Percentiles rank a stretch among this genome's conserved stretches.
Conservation (phyloP, 768 basidiomycete genomes). For the Mycena latifolia region DNA sequence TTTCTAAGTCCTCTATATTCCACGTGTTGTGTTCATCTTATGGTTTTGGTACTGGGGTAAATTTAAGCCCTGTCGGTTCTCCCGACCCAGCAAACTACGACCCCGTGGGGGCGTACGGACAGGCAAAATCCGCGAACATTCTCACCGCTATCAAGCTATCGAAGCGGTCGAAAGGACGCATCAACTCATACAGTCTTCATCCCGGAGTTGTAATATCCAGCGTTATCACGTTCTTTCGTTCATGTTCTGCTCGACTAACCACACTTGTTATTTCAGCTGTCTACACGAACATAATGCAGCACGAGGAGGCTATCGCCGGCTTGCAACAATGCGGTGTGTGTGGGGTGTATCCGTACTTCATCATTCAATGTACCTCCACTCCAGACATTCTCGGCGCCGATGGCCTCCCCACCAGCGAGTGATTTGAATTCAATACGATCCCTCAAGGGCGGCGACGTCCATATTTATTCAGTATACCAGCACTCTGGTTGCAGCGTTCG, state of each 20-base stretch:
- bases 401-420: too few relatives aligned
- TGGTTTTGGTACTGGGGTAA: not conserved
- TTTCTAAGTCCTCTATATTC: not conserved
- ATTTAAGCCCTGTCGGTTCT: not conserved
- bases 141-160: not conserved
- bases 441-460: too few relatives aligned
- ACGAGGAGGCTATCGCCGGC: too few relatives aligned
- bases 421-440: too few relatives aligned
- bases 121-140: not conserved
- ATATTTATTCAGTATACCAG: too few relatives aligned
- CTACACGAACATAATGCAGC: not conserved
- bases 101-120: not conserved
- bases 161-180: not conserved
- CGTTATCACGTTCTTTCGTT: too few relatives aligned
- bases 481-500: too few relatives aligned
- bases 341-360: too few relatives aligned
- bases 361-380: too few relatives aligned
- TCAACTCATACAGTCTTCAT: conserved; percentile 10
- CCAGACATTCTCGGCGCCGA: too few relatives aligned
- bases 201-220: not conserved
- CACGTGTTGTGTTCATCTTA: not conserved
- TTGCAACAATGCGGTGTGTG: too few relatives aligned
- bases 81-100: not conserved
- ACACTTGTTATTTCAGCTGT: not conserved
- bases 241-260: too few relatives aligned